Percentiles rank a stretch among this genome's conserved stretches.
phyloP scores from a whole-genome alignment of 331 rosid species.

The Phaseolus coccineus region DNA sequence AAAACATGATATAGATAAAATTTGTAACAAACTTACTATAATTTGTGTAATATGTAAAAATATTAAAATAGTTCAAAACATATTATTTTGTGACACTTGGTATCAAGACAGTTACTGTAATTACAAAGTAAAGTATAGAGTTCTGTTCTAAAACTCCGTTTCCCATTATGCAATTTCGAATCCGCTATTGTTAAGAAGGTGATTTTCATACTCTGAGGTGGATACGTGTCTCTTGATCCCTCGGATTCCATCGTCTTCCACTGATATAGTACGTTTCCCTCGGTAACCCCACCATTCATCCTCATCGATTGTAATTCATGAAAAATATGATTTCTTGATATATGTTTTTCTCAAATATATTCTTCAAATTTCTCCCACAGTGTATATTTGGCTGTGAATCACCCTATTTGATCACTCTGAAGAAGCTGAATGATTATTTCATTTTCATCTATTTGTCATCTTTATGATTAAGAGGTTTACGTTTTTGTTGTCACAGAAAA shows the following conservation, averaged over 20 bases:
- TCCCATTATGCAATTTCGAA: background rate
- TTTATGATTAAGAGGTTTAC: background rate
- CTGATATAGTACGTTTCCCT: background rate
- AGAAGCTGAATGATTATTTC: background rate
- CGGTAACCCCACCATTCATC: conserved; percentile 1
- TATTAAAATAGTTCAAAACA: background rate
- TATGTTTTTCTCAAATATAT: background rate
- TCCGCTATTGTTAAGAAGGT: background rate
- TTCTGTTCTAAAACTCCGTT: background rate
- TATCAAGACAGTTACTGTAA: background rate
- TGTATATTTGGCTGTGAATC: background rate
- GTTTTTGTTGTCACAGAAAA: conserved; percentile 30
- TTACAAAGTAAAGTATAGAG: background rate
- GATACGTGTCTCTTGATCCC: conserved; percentile 29
- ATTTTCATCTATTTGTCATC: background rate
- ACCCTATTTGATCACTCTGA: background rate
- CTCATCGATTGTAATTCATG: conserved; percentile 5
- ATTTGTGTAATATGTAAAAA: too few relatives aligned
- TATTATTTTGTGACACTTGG: background rate
- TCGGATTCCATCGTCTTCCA: background rate
- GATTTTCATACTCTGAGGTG: background rate
- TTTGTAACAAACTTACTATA: too few relatives aligned
- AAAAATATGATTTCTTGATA: conserved; percentile 28
- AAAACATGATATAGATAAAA: too few relatives aligned
- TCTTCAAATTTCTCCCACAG: background rate